Evolutionary conservation across 805 yeast genomes (phyloP), one percentile per base, ranked within the genome.

Genomic region (Ogataea populi-albae): DNA sequence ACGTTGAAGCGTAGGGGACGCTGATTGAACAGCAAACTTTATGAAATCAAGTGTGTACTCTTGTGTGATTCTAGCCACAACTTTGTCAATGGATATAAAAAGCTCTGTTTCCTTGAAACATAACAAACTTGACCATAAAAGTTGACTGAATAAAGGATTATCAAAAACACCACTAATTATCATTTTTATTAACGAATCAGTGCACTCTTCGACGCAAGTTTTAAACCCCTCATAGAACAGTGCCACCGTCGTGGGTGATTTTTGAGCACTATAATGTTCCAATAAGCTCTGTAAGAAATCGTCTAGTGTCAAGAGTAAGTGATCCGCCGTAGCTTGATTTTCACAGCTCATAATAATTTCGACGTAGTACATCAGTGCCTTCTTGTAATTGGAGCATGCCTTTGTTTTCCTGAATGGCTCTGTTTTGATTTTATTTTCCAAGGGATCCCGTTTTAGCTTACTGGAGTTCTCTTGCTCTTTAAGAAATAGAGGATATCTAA

Each of bases 121-220:
- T 4, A 50, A 37, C 9, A 48, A 9, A 14, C 46, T 24, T 3
- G 50, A 48, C 54, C 54, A 50, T 6, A 50, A 5, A 29, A 50
- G 23, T 9, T 30, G 32, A 11, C 25, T 12, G 16, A 45, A 46
- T 2, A 30, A 10, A 8, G 34, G 33, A 23, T 40, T 37, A 5
- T 32, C 37, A 3, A 45, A 30, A 12, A 46, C 25, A 4, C 18
- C 18, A 10, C 25, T 16, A 7, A 49, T 30, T 6, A 46, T 16
- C 4, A 25, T 21, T 10, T 22, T 7, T 15, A 32, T 30, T 5
- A 35, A 8, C 9, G 23, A 25, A 5, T 34, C 22, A 3, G 24
- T 15, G 3, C 37, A 12, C 8, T 28, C 32, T 12, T 38, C 43
- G 3, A 36, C 33, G n/a, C 40, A 9, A 2, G 34, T 33, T 21